These are phyloP conservation scores for Thelonectria olida DNA, from an alignment of 2,329 filamentous ascomycete genomes.

Conservation along the genomic window DNA sequence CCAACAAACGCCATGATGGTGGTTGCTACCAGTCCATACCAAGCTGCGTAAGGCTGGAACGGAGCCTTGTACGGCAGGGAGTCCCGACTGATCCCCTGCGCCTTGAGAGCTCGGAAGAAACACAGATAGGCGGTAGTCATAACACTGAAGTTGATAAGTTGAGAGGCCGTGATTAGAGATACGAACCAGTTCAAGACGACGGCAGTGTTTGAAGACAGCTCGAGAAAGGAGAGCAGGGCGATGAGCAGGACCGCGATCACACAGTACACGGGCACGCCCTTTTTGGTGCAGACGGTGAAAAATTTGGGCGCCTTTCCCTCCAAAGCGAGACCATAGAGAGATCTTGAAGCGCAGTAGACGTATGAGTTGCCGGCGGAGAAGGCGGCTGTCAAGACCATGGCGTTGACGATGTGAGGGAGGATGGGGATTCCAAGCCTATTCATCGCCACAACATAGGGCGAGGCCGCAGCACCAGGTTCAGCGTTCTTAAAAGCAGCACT, in stretches of 20 bases:
- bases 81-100: conserved; percentile 74
- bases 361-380: conserved; percentile 73
- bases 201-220: conserved; percentile 71
- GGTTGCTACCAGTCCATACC: conserved; percentile 69
- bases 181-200: conserved; percentile 79
- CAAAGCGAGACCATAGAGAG: conserved; percentile 73
- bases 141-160: conserved; percentile 77
- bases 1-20: conserved; percentile 78
- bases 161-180: conserved; percentile 74
- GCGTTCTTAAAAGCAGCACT: conserved; percentile 66
- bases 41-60: conserved; percentile 78
- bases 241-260: conserved; percentile 73
- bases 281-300: conserved; percentile 67
- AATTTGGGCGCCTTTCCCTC: conserved; percentile 73
- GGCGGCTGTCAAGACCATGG: conserved; percentile 73
- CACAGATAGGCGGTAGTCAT: conserved; percentile 77
- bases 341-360: conserved; percentile 73
- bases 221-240: conserved; percentile 76
- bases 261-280: conserved; percentile 79
- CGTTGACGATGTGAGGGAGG: conserved; percentile 77
- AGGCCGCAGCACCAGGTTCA: conserved; percentile 73
- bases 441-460: conserved; percentile 75
- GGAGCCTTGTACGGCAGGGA: conserved; percentile 75
- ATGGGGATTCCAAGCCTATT: conserved; percentile 69
- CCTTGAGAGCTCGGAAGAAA: conserved; percentile 74